phyloP scores from a whole-genome alignment of 2,329 filamentous ascomycete genomes.

The Epicoccum sorghinum region DNA sequence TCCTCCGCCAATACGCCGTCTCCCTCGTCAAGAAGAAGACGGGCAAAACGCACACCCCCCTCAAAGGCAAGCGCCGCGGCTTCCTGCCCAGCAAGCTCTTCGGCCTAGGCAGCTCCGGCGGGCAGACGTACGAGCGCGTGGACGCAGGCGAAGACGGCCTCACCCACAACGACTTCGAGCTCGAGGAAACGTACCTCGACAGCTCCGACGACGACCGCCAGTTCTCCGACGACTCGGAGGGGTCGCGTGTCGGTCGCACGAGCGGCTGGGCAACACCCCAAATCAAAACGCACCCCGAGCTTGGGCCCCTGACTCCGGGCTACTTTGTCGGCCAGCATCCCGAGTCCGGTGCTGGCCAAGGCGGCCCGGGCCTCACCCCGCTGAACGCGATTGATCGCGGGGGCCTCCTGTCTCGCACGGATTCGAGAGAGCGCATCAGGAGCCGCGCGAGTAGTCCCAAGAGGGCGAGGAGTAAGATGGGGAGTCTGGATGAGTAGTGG shows the following conservation, averaged over 20 bases:
- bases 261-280: constrained; percentile 74
- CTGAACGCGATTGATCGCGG: constrained; percentile 58
- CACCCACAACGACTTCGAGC: constrained; percentile 73
- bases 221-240: constrained; percentile 64
- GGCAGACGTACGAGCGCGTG: constrained; percentile 76
- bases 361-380: constrained; percentile 36
- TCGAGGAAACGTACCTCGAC: constrained; percentile 55
- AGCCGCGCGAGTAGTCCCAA: constrained; percentile 57
- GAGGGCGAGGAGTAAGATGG: constrained; percentile 21
- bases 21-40: constrained; percentile 53
- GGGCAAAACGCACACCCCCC: constrained; percentile 38
- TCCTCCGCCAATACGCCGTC: constrained; percentile 61
- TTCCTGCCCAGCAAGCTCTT: constrained; percentile 65
- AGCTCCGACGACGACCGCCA: constrained; percentile 65
- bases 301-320: constrained; percentile 19
- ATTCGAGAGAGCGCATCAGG: constrained; percentile 80
- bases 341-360: constrained; percentile 37
- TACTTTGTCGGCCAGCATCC: constrained; percentile 29
- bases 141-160: constrained; percentile 73
- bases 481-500: constrained; percentile 25
- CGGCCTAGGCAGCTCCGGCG: constrained; percentile 48
- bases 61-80: constrained; percentile 46
- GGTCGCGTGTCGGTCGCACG: constrained; percentile 62
- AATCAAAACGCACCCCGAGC: constrained; percentile 48
- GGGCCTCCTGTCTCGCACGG: constrained; percentile 80